Percentiles rank a stretch among this genome's conserved stretches.
Evolutionary conservation across 2,329 filamentous ascomycete species (phyloP).

Genomic region (Nigrograna mackinnonii): DNA sequence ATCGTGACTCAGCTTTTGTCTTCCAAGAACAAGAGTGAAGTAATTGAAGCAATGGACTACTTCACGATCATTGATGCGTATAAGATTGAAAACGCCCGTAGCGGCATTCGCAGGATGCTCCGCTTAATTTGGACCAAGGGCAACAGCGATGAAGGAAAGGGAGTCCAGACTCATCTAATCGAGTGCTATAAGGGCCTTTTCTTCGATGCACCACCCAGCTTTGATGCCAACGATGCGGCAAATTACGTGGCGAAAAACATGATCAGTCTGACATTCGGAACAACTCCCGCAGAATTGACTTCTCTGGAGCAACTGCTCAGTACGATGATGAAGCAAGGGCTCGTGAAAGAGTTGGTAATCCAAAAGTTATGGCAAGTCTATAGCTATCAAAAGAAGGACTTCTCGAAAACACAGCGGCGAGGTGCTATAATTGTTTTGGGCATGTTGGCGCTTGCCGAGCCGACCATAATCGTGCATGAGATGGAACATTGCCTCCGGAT

Average conservation of each 20-base stretch:
- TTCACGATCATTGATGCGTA: slow-evolving; percentile 95
- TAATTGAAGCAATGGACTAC: slow-evolving; percentile 99
- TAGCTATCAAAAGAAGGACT: slow-evolving; percentile 84
- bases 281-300: slow-evolving; percentile 91
- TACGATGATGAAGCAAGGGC: slow-evolving; percentile 95
- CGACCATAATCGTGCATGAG: slow-evolving; percentile 90
- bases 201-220: slow-evolving; percentile 90
- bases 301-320: slow-evolving; percentile 92
- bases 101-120: slow-evolving; percentile 93
- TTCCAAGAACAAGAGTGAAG: slow-evolving; percentile 96
- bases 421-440: slow-evolving; percentile 95
- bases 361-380: slow-evolving; percentile 98
- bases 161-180: slow-evolving; percentile 93
- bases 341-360: slow-evolving; percentile 83
- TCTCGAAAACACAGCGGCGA: slow-evolving; percentile 85
- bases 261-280: slow-evolving; percentile 97
- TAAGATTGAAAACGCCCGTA: slow-evolving; percentile 90
- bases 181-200: slow-evolving; percentile 96
- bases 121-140: slow-evolving; percentile 99
- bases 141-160: slow-evolving; percentile 98
- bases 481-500: slow-evolving; percentile 94
- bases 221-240: slow-evolving; percentile 85
- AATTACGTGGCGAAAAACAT: slow-evolving; percentile 98
- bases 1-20: slow-evolving; percentile 86
- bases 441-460: slow-evolving; percentile 92